Conservation (phyloP, 1,139 yeast species). For the Zygoascus meyerae region DNA sequence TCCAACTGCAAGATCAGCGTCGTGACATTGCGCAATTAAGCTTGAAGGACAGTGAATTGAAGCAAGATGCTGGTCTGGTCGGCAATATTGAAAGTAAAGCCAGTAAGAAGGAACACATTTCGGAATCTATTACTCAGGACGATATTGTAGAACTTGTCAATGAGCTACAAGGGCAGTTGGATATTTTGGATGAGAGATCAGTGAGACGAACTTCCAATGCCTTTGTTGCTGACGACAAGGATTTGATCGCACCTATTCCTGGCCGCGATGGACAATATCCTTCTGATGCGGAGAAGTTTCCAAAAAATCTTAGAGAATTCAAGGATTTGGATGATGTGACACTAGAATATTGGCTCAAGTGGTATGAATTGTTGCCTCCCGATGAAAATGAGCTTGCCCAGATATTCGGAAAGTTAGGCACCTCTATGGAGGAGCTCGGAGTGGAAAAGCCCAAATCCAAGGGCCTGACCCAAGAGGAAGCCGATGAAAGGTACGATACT, state of each 20-base stretch:
- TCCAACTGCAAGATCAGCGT: slow-evolving; percentile 52
- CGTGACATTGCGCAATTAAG: slow-evolving; percentile 17
- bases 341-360: slow-evolving; percentile 53
- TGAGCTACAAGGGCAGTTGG: slow-evolving; percentile 83
- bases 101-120: slow-evolving; percentile 10
- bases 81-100: not conserved
- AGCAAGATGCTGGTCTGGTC: slow-evolving; percentile 4
- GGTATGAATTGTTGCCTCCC: slow-evolving; percentile 48
- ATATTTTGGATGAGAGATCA: slow-evolving; percentile 39
- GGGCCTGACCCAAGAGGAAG: slow-evolving; percentile 37
- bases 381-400: slow-evolving; percentile 31
- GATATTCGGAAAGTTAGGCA: slow-evolving; percentile 28
- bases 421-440: slow-evolving; percentile 37
- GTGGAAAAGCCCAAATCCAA: slow-evolving; percentile 22
- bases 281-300: slow-evolving; percentile 42
- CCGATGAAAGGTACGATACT: slow-evolving; percentile 52
- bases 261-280: slow-evolving; percentile 66
- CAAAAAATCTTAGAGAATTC: slow-evolving; percentile 54
- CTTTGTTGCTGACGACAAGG: slow-evolving; percentile 34
- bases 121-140: slow-evolving; percentile 64
- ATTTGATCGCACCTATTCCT: slow-evolving; percentile 49
- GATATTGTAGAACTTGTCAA: slow-evolving; percentile 82
- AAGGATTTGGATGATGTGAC: slow-evolving; percentile 40
- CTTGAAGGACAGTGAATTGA: slow-evolving; percentile 19
- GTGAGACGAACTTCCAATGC: slow-evolving; percentile 33